Conservation (phyloP, 116 monocot genomes). For the Iris pallida region DNA sequence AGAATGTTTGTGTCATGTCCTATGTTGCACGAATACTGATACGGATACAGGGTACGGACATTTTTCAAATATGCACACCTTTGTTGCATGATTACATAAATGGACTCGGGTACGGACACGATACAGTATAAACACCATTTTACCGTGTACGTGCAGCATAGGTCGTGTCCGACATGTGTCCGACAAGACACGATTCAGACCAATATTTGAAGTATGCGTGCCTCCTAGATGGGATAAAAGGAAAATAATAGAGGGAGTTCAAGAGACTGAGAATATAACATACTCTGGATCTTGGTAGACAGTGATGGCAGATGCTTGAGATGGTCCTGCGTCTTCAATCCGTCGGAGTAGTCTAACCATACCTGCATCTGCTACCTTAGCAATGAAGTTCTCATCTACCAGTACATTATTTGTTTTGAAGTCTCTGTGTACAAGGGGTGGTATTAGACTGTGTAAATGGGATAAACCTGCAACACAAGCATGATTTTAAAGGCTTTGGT, state of each 20-base stretch:
- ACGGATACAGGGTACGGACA: too few species aligned
- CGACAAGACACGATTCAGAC: too few species aligned
- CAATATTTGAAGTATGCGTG: neutral
- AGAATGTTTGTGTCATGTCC: too few species aligned
- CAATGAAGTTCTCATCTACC: slow-evolving; percentile 76
- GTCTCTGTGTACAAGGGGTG: slow-evolving; percentile 44
- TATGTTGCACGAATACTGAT: too few species aligned
- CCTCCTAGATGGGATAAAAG: too few species aligned
- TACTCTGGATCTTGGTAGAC: slow-evolving; percentile 60
- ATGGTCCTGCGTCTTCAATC: slow-evolving; percentile 30
- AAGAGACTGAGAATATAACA: neutral
- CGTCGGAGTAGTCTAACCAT: slow-evolving; percentile 30
- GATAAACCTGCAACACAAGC: slow-evolving; percentile 35
- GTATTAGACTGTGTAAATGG: slow-evolving; percentile 43
- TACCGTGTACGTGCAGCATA: too few species aligned
- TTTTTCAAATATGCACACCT: too few species aligned
- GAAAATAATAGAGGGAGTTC: neutral
- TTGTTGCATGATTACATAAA: too few species aligned
- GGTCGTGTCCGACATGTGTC: too few species aligned
- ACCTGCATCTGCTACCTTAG: slow-evolving; percentile 71
- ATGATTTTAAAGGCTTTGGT: neutral
- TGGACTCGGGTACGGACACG: too few species aligned
- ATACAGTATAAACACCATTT: too few species aligned
- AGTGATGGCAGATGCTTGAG: slow-evolving; percentile 17
- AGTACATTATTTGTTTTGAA: slow-evolving; percentile 69